These are phyloP conservation scores for Eimeria falciformis DNA, from an alignment of 169 alveolate species.

Conservation along the genomic window DNA sequence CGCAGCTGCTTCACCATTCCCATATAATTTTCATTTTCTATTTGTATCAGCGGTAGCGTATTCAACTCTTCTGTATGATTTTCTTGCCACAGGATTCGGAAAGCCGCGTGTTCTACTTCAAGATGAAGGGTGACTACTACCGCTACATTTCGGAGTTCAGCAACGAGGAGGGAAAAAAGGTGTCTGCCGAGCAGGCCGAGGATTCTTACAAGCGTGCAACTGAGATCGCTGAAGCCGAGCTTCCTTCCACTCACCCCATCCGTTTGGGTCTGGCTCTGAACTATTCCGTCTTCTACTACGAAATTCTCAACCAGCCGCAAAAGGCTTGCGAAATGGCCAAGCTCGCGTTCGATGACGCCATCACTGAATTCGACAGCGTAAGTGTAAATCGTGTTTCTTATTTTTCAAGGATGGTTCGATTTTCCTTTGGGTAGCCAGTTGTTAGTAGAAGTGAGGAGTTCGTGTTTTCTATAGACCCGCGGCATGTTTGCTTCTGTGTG, in stretches of 20 bases:
- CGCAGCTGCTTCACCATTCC: no score
- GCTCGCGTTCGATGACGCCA: conserved; percentile 97
- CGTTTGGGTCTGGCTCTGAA: conserved; percentile 98
- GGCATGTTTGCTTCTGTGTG: not conserved
- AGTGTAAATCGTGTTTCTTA: not conserved
- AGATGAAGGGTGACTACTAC: conserved; percentile 99
- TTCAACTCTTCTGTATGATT: no score
- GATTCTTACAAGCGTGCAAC: conserved; percentile 98
- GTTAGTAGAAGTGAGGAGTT: no score
- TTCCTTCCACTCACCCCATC: conserved; percentile 97
- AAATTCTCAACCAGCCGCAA: conserved; percentile 97
- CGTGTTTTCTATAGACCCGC: not conserved
- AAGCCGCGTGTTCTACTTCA: conserved; percentile 97
- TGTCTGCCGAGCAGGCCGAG: conserved; percentile 97
- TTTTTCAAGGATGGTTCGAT: no score
- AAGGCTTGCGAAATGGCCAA: conserved; percentile 99
- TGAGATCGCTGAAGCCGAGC: conserved; percentile 94
- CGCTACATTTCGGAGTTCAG: conserved; percentile 97
- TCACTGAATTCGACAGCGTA: conserved; percentile 95
- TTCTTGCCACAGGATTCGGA: conserved; percentile 82
- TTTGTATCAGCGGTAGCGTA: no score
- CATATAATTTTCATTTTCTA: no score
- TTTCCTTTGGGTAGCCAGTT: no score
- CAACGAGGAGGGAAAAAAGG: conserved; percentile 94
- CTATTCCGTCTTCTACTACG: conserved; percentile 99